These are phyloP conservation scores for Thamnidium elegans DNA, from an alignment of 192 early-diverging fungal genomes.

Conservation along the genomic window DNA sequence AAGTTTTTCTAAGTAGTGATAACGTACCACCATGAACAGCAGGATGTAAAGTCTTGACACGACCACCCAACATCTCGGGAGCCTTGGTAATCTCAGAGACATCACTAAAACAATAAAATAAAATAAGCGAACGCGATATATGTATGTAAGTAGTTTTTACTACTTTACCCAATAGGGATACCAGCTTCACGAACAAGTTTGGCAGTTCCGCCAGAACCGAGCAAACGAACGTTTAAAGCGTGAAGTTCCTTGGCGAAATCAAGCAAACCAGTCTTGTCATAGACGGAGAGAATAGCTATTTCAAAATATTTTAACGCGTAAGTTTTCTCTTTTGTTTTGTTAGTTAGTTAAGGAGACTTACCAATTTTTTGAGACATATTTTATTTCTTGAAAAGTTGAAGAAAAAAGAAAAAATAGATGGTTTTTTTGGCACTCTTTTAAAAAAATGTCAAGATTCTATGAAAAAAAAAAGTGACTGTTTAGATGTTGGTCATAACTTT, in stretches of 20 bases:
- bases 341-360: too few species aligned
- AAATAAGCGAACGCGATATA: neutral
- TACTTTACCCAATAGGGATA: constrained; percentile 75
- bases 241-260: constrained; percentile 83
- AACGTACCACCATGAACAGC: constrained; percentile 88
- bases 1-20: neutral
- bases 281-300: constrained; percentile 88
- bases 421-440: too few species aligned
- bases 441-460: too few species aligned
- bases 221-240: constrained; percentile 72
- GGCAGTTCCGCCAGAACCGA: constrained; percentile 95
- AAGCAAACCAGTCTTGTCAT: constrained; percentile 94
- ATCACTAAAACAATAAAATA: constrained; percentile 63
- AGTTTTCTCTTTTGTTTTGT: too few species aligned
- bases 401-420: too few species aligned
- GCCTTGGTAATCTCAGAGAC: constrained; percentile 97
- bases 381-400: too few species aligned
- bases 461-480: too few species aligned
- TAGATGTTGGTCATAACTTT: too few species aligned
- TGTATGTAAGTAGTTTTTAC: neutral
- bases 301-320: neutral
- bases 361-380: too few species aligned
- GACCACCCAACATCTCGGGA: constrained; percentile 98
- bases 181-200: constrained; percentile 87
- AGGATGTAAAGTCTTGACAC: constrained; percentile 98